A percentile compares a stretch with the other conserved stretches of the same genome.
phyloP scores from a whole-genome alignment of 768 basidiomycete genomes.

The Agrocybe pediades region DNA sequence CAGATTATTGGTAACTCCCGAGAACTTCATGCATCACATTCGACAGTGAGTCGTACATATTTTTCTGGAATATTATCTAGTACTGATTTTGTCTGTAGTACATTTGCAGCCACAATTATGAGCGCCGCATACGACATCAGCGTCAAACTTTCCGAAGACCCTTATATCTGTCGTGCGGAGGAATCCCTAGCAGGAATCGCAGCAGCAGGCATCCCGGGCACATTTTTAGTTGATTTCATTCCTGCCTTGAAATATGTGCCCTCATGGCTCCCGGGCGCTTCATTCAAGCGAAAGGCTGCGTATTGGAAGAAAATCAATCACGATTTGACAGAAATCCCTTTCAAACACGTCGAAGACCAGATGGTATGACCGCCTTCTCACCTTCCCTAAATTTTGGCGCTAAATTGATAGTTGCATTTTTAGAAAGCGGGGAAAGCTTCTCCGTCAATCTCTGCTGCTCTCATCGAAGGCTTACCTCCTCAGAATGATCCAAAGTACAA shows the following conservation, averaged over 20 bases:
- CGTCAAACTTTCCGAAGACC: constrained; percentile 32
- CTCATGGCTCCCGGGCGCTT: constrained; percentile 40
- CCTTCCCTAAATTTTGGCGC: background rate
- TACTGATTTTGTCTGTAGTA: constrained; percentile 28
- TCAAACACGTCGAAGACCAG: constrained; percentile 18
- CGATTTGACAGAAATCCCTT: constrained; percentile 17
- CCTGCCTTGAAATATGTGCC: constrained; percentile 35
- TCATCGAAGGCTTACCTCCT: background rate
- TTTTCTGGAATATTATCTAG: background rate
- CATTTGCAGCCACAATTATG: constrained; percentile 42
- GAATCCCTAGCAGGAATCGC: constrained; percentile 25
- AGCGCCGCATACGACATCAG: constrained; percentile 38
- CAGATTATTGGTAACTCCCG: constrained; percentile 11
- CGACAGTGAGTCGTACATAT: constrained; percentile 15
- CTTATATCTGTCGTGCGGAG: constrained; percentile 32
- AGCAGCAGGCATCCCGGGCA: constrained; percentile 25
- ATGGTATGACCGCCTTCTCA: constrained; percentile 21
- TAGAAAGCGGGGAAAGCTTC: background rate
- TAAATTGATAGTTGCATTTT: background rate
- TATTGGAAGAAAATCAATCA: constrained; percentile 16
- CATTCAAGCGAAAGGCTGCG: constrained; percentile 29
- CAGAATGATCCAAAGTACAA: background rate
- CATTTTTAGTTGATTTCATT: constrained; percentile 24
- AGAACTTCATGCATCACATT: constrained; percentile 18
- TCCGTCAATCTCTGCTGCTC: background rate